Percentiles rank a stretch among this genome's conserved stretches.
These are phyloP conservation scores for Tripidium arundinaceum DNA, from an alignment of 202 grass and related monocot genomes.

Conservation along the genomic window DNA sequence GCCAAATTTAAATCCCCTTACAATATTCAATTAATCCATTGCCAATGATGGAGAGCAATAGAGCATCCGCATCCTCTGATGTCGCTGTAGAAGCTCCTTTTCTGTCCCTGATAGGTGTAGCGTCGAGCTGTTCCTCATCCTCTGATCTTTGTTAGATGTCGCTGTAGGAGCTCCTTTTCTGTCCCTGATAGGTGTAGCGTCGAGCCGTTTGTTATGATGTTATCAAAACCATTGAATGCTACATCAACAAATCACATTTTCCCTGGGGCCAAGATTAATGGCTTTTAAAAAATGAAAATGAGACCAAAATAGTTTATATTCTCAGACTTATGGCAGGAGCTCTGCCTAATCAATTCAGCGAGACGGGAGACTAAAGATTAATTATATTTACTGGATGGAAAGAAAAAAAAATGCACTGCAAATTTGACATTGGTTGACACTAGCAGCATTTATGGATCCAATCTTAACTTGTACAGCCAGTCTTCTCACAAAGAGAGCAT, in stretches of 20 bases:
- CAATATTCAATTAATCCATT: not conserved
- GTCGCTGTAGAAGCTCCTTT: not conserved
- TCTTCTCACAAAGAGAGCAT: not conserved
- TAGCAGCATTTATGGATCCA: not conserved
- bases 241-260: not conserved
- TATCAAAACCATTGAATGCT: not conserved
- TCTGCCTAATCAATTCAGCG: not conserved
- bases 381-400: not conserved
- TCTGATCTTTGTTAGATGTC: not conserved
- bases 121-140: not conserved
- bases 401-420: not conserved
- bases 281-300: not conserved
- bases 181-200: not conserved
- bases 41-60: not conserved
- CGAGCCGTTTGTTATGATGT: not conserved
- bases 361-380: not conserved
- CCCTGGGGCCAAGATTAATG: not conserved
- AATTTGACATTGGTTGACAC: not conserved
- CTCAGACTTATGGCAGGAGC: no score
- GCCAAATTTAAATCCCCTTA: not conserved
- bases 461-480: not conserved
- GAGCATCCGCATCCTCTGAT: not conserved
- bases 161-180: not conserved
- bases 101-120: not conserved
- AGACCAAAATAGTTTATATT: not conserved